These are phyloP conservation scores for Fallopia convolvulus DNA, from an alignment of 148 eudicot genomes.

Conservation along the genomic window DNA sequence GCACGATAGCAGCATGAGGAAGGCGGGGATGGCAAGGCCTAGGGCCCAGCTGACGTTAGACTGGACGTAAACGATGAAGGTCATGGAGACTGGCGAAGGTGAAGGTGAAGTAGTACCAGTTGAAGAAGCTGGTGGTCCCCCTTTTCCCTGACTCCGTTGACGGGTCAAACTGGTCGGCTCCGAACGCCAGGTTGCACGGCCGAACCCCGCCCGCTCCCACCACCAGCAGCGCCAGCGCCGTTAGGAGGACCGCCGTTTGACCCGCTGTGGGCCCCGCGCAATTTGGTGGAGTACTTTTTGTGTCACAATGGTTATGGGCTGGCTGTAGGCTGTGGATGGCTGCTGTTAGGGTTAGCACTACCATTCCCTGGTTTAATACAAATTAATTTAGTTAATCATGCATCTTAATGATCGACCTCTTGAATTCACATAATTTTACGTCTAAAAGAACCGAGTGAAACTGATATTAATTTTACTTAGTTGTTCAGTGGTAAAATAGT, in stretches of 20 bases:
- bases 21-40: constrained; percentile 46
- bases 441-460: no score
- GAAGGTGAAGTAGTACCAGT: constrained; percentile 59
- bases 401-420: no score
- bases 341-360: constrained; percentile 42
- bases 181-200: constrained; percentile 59
- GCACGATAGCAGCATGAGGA: constrained; percentile 47
- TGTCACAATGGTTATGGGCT: constrained; percentile 16
- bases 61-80: constrained; percentile 52
- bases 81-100: constrained; percentile 53
- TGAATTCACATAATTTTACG: no score
- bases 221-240: constrained; percentile 26
- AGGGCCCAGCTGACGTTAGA: constrained; percentile 38
- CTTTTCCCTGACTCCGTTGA: constrained; percentile 46
- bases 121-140: constrained; percentile 54
- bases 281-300: not conserved
- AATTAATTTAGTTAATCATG: not conserved
- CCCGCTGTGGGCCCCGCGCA: constrained; percentile 38
- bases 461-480: no score
- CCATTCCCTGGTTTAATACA: constrained; percentile 31
- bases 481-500: no score
- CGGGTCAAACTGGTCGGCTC: constrained; percentile 59
- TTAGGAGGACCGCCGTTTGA: constrained; percentile 33
- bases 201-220: constrained; percentile 53
- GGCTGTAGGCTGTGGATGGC: constrained; percentile 30